phyloP scores from a whole-genome alignment of 768 basidiomycete species.

The Termitomyces sp. region DNA sequence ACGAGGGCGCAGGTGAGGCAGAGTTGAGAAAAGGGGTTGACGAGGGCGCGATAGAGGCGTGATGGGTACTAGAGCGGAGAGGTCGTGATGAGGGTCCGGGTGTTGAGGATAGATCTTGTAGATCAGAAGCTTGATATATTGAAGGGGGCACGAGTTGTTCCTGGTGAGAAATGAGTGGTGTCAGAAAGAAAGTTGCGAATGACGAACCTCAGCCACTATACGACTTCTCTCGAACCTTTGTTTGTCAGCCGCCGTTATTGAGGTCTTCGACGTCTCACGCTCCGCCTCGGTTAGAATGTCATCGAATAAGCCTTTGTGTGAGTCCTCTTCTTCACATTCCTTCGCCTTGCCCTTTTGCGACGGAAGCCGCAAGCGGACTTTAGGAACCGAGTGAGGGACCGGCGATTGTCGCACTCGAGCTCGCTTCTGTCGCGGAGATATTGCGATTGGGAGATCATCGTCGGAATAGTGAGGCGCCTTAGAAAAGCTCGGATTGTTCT shows the following conservation, averaged over 20 bases:
- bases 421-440: conserved; percentile 34
- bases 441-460: conserved; percentile 13
- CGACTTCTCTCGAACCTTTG: conserved; percentile 68
- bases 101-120: conserved; percentile 20
- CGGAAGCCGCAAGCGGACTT: conserved; percentile 41
- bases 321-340: conserved; percentile 59
- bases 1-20: conserved; percentile 27
- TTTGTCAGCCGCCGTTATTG: conserved; percentile 56
- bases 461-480: conserved; percentile 16
- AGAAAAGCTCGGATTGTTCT: conserved; percentile 18
- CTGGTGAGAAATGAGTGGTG: conserved; percentile 22
- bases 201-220: conserved; percentile 64
- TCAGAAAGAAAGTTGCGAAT: conserved; percentile 4
- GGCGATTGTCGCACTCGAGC: conserved; percentile 32
- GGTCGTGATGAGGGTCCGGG: conserved; percentile 56
- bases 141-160: conserved; percentile 40
- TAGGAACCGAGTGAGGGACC: conserved; percentile 23
- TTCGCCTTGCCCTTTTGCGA: conserved; percentile 63
- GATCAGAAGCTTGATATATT: conserved; percentile 15
- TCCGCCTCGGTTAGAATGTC: conserved; percentile 67
- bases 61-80: conserved; percentile 51
- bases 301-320: conserved; percentile 67
- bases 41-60: conserved; percentile 26
- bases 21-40: conserved; percentile 37
- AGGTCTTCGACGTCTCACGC: conserved; percentile 67